A percentile compares a stretch with the other conserved stretches of the same genome.
Conservation (phyloP, 2,329 filamentous ascomycete species). For the Curvularia spicifera region DNA sequence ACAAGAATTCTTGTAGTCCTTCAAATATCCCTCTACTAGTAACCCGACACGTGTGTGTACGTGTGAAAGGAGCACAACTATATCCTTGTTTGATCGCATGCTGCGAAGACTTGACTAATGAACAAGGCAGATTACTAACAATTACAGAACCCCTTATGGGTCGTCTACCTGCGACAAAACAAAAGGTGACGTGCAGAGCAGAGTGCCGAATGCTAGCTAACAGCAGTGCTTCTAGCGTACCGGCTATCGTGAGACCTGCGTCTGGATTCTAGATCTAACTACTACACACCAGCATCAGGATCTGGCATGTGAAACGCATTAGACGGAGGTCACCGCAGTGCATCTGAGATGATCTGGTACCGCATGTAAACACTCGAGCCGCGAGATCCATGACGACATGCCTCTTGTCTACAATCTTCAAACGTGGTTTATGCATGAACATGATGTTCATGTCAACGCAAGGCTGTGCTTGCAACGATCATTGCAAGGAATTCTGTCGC, state of each 20-base stretch:
- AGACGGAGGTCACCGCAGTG: conserved; percentile 4
- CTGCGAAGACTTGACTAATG: not conserved
- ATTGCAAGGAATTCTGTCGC: not conserved
- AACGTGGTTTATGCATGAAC: not conserved
- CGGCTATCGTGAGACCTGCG: conserved; percentile 11
- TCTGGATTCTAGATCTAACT: not conserved
- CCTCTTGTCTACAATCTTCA: conserved; percentile 6
- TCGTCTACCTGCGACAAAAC: not conserved
- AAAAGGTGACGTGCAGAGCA: not conserved
- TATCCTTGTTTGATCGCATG: not conserved
- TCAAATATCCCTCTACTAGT: not conserved
- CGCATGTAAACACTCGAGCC: conserved; percentile 2
- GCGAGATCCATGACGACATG: conserved; percentile 13
- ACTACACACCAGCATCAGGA: conserved; percentile 2
- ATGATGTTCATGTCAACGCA: not conserved
- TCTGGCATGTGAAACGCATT: conserved; percentile 9
- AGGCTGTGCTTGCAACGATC: conserved; percentile 1
- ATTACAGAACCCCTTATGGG: not conserved
- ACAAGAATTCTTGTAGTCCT: not conserved
- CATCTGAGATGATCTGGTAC: conserved; percentile 9
- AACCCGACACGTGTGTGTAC: not conserved
- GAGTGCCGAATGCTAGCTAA: not conserved
- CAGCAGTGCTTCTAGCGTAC: conserved; percentile 5
- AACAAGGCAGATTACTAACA: not conserved
- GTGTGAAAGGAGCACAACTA: not conserved